phyloP scores from a whole-genome alignment of 345 rosid genomes.

The Corchorus olitorius region DNA sequence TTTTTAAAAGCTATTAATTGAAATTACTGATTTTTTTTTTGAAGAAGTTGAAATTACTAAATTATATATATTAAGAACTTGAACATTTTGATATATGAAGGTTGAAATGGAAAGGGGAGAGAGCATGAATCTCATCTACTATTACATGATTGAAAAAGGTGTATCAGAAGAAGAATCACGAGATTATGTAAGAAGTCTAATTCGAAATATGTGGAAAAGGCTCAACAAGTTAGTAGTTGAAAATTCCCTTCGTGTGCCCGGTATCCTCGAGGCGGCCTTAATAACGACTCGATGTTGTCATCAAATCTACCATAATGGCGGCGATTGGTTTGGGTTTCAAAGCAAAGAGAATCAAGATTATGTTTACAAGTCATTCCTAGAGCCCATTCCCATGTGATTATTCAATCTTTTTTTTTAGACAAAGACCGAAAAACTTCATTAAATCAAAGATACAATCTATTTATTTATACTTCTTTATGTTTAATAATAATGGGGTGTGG shows the following conservation, averaged over 20 bases:
- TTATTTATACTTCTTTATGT: too few species aligned
- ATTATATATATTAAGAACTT: too few species aligned
- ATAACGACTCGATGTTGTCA: background rate
- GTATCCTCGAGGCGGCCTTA: background rate
- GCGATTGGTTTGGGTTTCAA: constrained; percentile 6
- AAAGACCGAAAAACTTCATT: too few species aligned
- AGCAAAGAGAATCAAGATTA: background rate
- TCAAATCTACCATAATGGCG: background rate
- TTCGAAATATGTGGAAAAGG: background rate
- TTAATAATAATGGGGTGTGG: too few species aligned
- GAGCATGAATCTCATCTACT: background rate
- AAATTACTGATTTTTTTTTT: too few species aligned
- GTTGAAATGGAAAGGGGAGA: background rate
- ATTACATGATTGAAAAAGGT: background rate
- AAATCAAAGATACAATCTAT: too few species aligned
- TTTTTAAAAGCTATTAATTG: too few species aligned
- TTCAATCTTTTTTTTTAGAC: too few species aligned
- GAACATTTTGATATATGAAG: background rate
- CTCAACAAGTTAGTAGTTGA: background rate
- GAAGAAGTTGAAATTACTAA: too few species aligned
- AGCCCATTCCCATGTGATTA: background rate
- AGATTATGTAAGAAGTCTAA: background rate
- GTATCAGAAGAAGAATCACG: background rate
- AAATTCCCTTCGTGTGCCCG: background rate
- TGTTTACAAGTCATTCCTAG: background rate